Evolutionary conservation across 805 yeast species (phyloP), one percentile per base, ranked within the genome.

Genomic region (Myxozyma udenii): DNA sequence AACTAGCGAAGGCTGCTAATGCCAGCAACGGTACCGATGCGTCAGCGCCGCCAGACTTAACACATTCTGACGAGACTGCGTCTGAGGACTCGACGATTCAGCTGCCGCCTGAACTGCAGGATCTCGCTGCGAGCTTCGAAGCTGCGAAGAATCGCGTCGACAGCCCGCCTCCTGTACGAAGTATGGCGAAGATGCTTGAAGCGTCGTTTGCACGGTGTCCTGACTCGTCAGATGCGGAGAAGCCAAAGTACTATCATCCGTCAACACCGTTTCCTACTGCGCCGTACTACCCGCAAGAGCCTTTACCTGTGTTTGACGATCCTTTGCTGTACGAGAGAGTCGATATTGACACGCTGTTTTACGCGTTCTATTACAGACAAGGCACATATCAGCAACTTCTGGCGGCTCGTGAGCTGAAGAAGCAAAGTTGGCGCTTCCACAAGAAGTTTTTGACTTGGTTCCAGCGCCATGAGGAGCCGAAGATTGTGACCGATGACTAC

Each of bases 221-320:
- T 0, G 98, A 93, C 69, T 87, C 98, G 0, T 78, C 83, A 52
- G 95, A 91, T 66, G 84, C 95, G 1, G 97, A 91, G 63, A 79
- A 75, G 61, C 95, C 97, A 16, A 78, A 84, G 55, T 77, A 78
- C 66, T 83, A 88, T 66, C 79, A 78, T 44, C 91, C 97, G 4
- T 77, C 78, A 21, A 80, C 82, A 60, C 95, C 95, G 48, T 95
- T 85, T 65, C 95, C 96, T 24, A 87, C 95, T 5, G 87, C 93
- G 35, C 79, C 85, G 21, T 87, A 84, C 68, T 93, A 87, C 70
- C 98, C 98, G 1, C 87, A 83, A 65, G 93, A 85, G 55, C 90
- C 90, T 28, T 59, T 74, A 23, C 66, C 73, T 16, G 68, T 73
- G 35, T 62, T 74, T 48, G 84, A 81, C 45, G 80, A 83, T 57